A percentile compares a stretch with the other conserved stretches of the same genome.
These are phyloP conservation scores for Didymella lethalis DNA, from an alignment of 2,329 filamentous ascomycete species.

Conservation along the genomic window DNA sequence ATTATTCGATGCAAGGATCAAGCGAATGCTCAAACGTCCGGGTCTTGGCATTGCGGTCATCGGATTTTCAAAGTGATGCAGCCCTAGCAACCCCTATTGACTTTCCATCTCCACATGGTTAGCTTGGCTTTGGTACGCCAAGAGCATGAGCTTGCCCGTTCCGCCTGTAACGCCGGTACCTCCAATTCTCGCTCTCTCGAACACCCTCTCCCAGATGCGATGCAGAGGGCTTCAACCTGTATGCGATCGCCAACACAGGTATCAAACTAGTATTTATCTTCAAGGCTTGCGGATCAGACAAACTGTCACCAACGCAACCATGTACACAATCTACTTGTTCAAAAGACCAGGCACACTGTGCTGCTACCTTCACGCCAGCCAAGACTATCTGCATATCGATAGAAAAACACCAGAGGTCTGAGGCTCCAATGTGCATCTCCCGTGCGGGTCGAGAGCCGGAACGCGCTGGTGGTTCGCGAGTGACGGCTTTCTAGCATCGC, in stretches of 20 bases:
- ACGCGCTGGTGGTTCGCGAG: background rate
- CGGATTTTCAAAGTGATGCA: background rate
- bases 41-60: constrained; percentile 4
- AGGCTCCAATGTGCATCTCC: constrained; percentile 16
- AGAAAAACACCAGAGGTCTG: constrained; percentile 12
- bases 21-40: constrained; percentile 19
- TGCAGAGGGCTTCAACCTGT: constrained; percentile 2
- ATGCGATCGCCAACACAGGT: constrained; percentile 11
- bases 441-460: constrained; percentile 11
- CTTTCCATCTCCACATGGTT: constrained; percentile 21
- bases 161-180: constrained; percentile 15
- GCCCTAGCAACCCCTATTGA: constrained; percentile 22
- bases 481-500: constrained; percentile 3
- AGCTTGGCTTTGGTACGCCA: constrained; percentile 20
- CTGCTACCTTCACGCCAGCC: constrained; percentile 15
- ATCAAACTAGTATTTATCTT: background rate
- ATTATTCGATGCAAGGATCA: constrained; percentile 12
- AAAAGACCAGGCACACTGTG: background rate
- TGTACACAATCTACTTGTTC: background rate
- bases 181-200: constrained; percentile 10
- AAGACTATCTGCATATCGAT: constrained; percentile 12
- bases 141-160: constrained; percentile 12
- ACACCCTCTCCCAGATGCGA: constrained; percentile 4
- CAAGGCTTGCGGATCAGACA: constrained; percentile 2
- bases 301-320: background rate